phyloP scores from a whole-genome alignment of 2,329 filamentous ascomycete genomes.

The Fusarium sp. region DNA sequence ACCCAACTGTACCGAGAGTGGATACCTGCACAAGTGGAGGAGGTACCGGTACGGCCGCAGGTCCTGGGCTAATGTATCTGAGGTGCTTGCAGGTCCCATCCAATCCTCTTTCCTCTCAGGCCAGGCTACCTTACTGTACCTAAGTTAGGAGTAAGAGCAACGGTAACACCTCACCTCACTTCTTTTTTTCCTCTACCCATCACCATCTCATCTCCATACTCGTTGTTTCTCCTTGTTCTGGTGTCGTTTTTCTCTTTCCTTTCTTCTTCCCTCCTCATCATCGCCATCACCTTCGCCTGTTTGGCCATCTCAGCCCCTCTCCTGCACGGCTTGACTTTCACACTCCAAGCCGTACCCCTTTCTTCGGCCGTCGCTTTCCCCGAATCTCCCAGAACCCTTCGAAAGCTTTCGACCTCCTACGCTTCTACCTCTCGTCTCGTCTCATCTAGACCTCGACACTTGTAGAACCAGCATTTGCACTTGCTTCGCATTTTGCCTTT shows the following conservation, averaged over 20 bases:
- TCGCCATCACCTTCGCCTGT: slow-evolving; percentile 47
- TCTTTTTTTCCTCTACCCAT: slow-evolving; percentile 39
- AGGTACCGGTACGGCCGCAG: slow-evolving; percentile 32
- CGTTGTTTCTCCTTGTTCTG: slow-evolving; percentile 45
- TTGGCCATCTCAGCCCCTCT: slow-evolving; percentile 40
- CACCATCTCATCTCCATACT: slow-evolving; percentile 45
- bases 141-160: slow-evolving; percentile 3
- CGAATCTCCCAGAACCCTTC: slow-evolving; percentile 34
- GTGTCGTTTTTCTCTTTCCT: slow-evolving; percentile 43
- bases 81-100: slow-evolving; percentile 1
- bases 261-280: slow-evolving; percentile 37
- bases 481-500: slow-evolving; percentile 41
- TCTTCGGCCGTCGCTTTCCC: slow-evolving; percentile 43
- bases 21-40: slow-evolving; percentile 13
- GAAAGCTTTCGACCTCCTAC: slow-evolving; percentile 35
- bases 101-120: not conserved
- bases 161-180: slow-evolving; percentile 43
- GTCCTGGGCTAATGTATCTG: slow-evolving; percentile 5
- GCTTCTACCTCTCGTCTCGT: slow-evolving; percentile 34
- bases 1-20: not conserved
- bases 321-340: slow-evolving; percentile 38
- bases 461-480: slow-evolving; percentile 45
- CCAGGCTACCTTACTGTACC: not conserved
- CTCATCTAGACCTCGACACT: slow-evolving; percentile 45
- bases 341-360: slow-evolving; percentile 48